Evolutionary conservation across 2,329 filamentous ascomycete species (phyloP).

Genomic region (Hymenoscyphus linearis): DNA sequence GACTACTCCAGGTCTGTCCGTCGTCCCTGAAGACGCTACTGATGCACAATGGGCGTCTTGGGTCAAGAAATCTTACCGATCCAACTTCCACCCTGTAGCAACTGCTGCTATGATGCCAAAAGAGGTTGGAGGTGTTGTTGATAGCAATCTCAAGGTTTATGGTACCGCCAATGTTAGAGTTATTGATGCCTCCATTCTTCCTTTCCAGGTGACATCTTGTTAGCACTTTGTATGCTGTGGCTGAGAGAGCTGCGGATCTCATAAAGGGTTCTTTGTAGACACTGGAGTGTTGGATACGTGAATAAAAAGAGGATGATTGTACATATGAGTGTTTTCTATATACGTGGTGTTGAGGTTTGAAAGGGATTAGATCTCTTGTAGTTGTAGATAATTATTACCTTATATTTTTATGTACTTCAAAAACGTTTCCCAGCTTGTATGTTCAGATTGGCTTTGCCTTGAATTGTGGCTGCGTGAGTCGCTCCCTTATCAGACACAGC

Average conservation of each 20-base stretch:
- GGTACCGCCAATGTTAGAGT: constrained; percentile 64
- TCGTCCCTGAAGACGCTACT: constrained; percentile 26
- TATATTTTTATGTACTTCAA: no score
- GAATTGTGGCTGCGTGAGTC: no score
- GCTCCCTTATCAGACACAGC: no score
- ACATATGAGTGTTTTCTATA: no score
- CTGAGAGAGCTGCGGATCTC: constrained; percentile 75
- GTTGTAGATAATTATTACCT: no score
- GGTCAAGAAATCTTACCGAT: constrained; percentile 3
- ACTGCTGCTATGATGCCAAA: constrained; percentile 29
- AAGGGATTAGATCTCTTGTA: no score
- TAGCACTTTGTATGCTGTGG: constrained; percentile 76
- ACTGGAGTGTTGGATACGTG: background rate
- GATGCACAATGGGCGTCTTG: constrained; percentile 9
- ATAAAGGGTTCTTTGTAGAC: constrained; percentile 37
- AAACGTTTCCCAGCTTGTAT: no score
- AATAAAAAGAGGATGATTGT: no score
- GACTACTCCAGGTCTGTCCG: constrained; percentile 19
- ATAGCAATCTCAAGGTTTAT: constrained; percentile 32
- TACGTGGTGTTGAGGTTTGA: no score
- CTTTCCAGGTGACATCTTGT: constrained; percentile 85
- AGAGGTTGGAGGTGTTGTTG: constrained; percentile 33
- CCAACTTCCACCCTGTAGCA: constrained; percentile 12
- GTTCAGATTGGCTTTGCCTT: no score
- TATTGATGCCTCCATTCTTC: constrained; percentile 79